A percentile compares a stretch with the other conserved stretches of the same genome.
These are phyloP conservation scores for Fusarium anguioides DNA, from an alignment of 2,329 filamentous ascomycete species.

Conservation along the genomic window DNA sequence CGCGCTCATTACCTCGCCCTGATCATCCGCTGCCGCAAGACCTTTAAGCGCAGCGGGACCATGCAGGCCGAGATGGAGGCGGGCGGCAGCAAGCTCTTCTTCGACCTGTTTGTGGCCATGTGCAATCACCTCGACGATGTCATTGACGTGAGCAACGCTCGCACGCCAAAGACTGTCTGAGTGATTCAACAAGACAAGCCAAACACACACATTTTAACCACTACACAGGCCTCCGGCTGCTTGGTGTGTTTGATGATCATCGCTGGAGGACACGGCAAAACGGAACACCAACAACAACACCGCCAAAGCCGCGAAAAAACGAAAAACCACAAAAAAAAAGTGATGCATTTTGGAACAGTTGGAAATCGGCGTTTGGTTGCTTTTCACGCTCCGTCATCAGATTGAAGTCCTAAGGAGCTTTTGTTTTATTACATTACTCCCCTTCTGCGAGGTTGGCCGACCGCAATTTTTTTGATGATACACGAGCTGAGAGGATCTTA, in stretches of 20 bases:
- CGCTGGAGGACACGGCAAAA: conserved; percentile 41
- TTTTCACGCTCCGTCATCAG: conserved; percentile 60
- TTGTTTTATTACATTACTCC: conserved; percentile 54
- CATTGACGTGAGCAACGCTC: conserved; percentile 81
- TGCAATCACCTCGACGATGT: conserved; percentile 98
- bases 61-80: conserved; percentile 99
- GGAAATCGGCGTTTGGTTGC: conserved; percentile 48
- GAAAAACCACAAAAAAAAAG: conserved; percentile 41
- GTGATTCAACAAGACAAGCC: conserved; percentile 11
- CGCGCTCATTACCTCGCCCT: conserved; percentile 97
- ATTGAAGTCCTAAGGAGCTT: conserved; percentile 63
- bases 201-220: conserved; percentile 26
- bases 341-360: conserved; percentile 37
- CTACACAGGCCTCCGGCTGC: conserved; percentile 40
- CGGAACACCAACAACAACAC: conserved; percentile 30
- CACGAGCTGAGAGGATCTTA: conserved; percentile 56
- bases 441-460: conserved; percentile 65
- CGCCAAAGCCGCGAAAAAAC: conserved; percentile 40
- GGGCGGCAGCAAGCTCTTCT: conserved; percentile 91
- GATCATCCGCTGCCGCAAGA: conserved; percentile 96
- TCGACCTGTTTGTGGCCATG: conserved; percentile 98
- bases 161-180: conserved; percentile 69
- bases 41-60: conserved; percentile 97
- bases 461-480: conserved; percentile 58
- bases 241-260: conserved; percentile 38